These are phyloP conservation scores for Trametes polyzona DNA, from an alignment of 1,284 basidiomycete species.

Conservation along the genomic window DNA sequence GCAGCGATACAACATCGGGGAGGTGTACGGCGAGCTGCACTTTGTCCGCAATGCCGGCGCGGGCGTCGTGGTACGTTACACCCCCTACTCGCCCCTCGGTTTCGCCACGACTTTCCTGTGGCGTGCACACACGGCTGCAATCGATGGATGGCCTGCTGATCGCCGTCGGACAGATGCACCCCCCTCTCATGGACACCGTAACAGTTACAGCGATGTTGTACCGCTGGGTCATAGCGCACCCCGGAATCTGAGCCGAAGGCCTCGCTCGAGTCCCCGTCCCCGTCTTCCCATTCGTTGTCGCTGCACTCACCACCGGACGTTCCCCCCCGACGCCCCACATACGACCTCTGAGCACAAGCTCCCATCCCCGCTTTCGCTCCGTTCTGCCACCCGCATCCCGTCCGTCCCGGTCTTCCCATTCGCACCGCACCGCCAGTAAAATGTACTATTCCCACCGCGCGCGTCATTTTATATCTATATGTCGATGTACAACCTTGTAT, in stretches of 20 bases:
- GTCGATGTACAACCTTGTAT: conserved; percentile 34
- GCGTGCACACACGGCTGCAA: conserved; percentile 15
- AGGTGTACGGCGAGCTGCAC: conserved; percentile 82
- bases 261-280: conserved; percentile 23
- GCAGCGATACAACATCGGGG: conserved; percentile 79
- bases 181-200: conserved; percentile 85
- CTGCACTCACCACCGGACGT: background rate
- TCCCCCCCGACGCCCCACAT: too few relatives aligned
- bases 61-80: conserved; percentile 79
- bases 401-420: background rate
- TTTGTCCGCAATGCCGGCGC: conserved; percentile 76
- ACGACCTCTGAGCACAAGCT: too few relatives aligned
- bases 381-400: background rate
- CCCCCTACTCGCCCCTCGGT: conserved; percentile 11
- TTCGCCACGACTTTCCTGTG: conserved; percentile 17
- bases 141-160: conserved; percentile 24
- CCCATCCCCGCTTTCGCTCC: background rate
- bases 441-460: conserved; percentile 23
- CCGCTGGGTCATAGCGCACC: conserved; percentile 72
- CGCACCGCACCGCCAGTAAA: conserved; percentile 18
- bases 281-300: conserved; percentile 3
- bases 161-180: conserved; percentile 63
- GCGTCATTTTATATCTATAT: conserved; percentile 26
- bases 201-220: conserved; percentile 83
- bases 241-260: conserved; percentile 55